These are phyloP conservation scores for Backusella macrospora DNA, from an alignment of 192 early-diverging fungal genomes.

Conservation along the genomic window DNA sequence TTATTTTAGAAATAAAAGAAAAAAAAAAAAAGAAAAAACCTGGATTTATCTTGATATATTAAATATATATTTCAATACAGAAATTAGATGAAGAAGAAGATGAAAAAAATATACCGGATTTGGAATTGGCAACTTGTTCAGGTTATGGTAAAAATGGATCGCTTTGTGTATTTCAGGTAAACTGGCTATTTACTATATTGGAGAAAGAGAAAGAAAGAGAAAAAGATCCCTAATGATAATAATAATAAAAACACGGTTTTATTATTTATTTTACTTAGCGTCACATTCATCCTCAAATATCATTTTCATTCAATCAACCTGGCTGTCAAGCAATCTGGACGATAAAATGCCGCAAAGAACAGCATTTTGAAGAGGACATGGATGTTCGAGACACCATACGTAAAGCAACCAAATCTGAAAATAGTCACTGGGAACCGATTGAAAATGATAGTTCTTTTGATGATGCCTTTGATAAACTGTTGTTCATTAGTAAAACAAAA, in stretches of 20 bases:
- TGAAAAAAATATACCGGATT: conserved; percentile 25
- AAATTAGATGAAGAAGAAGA: neutral
- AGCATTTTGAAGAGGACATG: conserved; percentile 33
- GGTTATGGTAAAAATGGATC: conserved; percentile 56
- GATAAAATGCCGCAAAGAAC: conserved; percentile 61
- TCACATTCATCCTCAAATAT: conserved; percentile 49
- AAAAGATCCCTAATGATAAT: neutral
- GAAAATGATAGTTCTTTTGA: conserved; percentile 20
- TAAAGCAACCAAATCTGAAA: conserved; percentile 25
- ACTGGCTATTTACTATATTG: neutral
- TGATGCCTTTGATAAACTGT: conserved; percentile 50
- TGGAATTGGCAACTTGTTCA: conserved; percentile 57
- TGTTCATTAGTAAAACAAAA: conserved; percentile 67
- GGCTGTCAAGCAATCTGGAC: conserved; percentile 70
- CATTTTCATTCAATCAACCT: conserved; percentile 48
- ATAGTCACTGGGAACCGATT: conserved; percentile 18
- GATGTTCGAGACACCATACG: conserved; percentile 43
- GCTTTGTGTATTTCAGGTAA: conserved; percentile 56
- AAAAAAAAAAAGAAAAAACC: too few species aligned
- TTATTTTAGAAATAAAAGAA: neutral
- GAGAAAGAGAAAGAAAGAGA: too few species aligned
- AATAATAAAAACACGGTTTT: neutral
- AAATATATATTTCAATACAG: neutral
- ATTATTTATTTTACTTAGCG: conserved; percentile 30
- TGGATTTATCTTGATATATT: neutral